Evolutionary conservation across 495 filamentous ascomycete genomes (phyloP).

Genomic region (Lophium mytilinum): DNA sequence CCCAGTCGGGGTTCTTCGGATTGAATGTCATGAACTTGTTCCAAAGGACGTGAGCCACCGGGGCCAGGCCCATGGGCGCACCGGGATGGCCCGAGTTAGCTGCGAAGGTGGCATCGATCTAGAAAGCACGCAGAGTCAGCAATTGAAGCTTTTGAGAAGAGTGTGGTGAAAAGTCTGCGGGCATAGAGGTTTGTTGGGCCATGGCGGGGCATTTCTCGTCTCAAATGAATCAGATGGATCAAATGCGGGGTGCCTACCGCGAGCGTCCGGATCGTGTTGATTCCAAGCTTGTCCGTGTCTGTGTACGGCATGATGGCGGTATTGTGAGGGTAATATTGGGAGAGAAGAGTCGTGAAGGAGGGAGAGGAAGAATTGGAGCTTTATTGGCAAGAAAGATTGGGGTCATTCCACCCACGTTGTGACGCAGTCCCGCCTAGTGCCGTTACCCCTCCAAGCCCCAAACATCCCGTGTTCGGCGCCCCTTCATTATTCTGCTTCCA

Average conservation of each 20-base stretch:
- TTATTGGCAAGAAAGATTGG: background rate
- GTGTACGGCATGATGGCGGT: slow-evolving; percentile 76
- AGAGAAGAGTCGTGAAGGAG: slow-evolving; percentile 1
- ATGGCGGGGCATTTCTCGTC: slow-evolving; percentile 35
- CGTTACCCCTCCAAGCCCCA: no score
- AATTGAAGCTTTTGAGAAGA: slow-evolving; percentile 25
- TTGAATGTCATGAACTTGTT: slow-evolving; percentile 99
- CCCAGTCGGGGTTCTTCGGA: slow-evolving; percentile 94
- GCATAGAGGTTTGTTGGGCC: slow-evolving; percentile 1
- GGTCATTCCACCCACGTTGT: no score
- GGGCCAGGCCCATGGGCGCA: slow-evolving; percentile 99
- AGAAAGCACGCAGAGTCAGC: slow-evolving; percentile 27
- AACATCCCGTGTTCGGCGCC: no score
- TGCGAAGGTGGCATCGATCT: slow-evolving; percentile 96
- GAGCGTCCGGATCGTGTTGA: slow-evolving; percentile 96
- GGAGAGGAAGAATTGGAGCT: slow-evolving; percentile 4
- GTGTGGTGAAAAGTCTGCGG: slow-evolving; percentile 3
- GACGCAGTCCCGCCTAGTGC: no score
- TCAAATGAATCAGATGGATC: no score
- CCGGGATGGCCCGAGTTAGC: slow-evolving; percentile 98
- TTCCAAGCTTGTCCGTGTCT: slow-evolving; percentile 76
- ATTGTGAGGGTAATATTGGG: slow-evolving; percentile 2
- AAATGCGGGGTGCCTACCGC: no score
- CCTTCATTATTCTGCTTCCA: no score
- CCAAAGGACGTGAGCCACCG: slow-evolving; percentile 93